Percentiles rank a stretch among this genome's conserved stretches.
Evolutionary conservation across 257 asterid species (phyloP).

Genomic region (Fraxinus cuspidata): DNA sequence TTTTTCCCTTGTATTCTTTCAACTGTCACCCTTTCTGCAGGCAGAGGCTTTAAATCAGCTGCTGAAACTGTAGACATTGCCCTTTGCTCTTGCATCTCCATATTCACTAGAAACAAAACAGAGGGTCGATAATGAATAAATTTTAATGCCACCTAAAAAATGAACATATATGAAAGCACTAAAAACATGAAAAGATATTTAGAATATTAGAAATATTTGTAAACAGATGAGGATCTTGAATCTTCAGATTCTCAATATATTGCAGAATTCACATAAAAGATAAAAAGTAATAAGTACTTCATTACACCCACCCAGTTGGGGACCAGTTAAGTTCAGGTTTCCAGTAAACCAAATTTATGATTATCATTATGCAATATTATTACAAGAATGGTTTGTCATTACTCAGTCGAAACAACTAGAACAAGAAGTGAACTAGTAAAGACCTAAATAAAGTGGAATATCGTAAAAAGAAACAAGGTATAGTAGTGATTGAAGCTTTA

Average conservation of each 20-base stretch:
- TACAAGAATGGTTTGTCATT: background rate
- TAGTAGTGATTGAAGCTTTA: background rate
- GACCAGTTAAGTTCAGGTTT: slow-evolving; percentile 15
- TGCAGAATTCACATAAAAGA: slow-evolving; percentile 2
- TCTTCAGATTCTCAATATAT: slow-evolving; percentile 12
- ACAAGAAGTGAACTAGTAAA: slow-evolving; percentile 13
- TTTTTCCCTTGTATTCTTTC: slow-evolving; percentile 72
- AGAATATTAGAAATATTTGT: background rate
- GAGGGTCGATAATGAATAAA: slow-evolving; percentile 21
- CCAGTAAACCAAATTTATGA: background rate
- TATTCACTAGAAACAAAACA: slow-evolving; percentile 48
- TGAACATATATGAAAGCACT: slow-evolving; percentile 17
- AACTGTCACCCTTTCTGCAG: slow-evolving; percentile 54
- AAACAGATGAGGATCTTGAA: background rate
- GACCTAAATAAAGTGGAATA: background rate
- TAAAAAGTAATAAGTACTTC: background rate
- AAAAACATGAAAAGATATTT: background rate
- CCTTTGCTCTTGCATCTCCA: slow-evolving; percentile 72
- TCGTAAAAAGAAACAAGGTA: slow-evolving; percentile 11
- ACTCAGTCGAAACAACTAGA: background rate
- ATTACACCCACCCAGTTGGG: slow-evolving; percentile 18
- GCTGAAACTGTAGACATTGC: slow-evolving; percentile 50
- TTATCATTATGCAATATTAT: background rate
- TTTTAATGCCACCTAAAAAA: slow-evolving; percentile 8
- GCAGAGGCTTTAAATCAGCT: slow-evolving; percentile 71